Base-by-base conservation (phyloP, 495 filamentous ascomycete species). In the Neurospora hispaniola region DNA sequence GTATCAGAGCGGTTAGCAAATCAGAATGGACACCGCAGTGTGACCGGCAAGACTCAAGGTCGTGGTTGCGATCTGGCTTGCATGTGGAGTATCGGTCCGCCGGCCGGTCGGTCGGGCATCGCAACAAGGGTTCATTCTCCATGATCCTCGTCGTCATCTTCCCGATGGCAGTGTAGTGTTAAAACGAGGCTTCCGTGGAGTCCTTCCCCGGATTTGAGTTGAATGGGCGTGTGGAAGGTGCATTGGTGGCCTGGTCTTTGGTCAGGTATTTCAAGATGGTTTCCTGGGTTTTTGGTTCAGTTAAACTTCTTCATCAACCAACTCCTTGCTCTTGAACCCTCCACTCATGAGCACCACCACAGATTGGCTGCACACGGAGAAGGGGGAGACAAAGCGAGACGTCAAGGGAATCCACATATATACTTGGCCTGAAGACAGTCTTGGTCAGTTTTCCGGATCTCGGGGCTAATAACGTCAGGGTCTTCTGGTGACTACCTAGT, bases 11-110 rank as follows among this genome's bases (percentile, higher is more conserved):
- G n/a, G 12, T 59, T 27, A 20, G 46, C 79, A 71, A 80, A 80
- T 80, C 73, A 79, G 72, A 73, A 35, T 62, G 9, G 27, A 66
- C 27, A 2, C 35, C 35, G 35, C 35, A 44, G 66, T 40, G 18
- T 59, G 43, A 11, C 54, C 27, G 54, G 54, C 27, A 20, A 41
- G 35, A n/a, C 35, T 48, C 73, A 75, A 79, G 74, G 73, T 76
- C 73, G 79, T 74, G 75, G 69, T 72, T 54, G 74, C 73, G 80
- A 80, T 80, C 79, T 76, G 75, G 79, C 75, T 44, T 77, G 76
- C 75, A 80, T 77, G 77, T 80, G 80, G 80, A 82, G 79, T 82
- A 75, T 80, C 80, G 80, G 80, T 75, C 80, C 80, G 80, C 42
- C 77, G 72, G 75, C 80, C 80, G 80, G 78, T 69, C 70, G 80